Base-by-base conservation (phyloP, 2,329 filamentous ascomycete species). In the Exophiala phaeomuriformis region DNA sequence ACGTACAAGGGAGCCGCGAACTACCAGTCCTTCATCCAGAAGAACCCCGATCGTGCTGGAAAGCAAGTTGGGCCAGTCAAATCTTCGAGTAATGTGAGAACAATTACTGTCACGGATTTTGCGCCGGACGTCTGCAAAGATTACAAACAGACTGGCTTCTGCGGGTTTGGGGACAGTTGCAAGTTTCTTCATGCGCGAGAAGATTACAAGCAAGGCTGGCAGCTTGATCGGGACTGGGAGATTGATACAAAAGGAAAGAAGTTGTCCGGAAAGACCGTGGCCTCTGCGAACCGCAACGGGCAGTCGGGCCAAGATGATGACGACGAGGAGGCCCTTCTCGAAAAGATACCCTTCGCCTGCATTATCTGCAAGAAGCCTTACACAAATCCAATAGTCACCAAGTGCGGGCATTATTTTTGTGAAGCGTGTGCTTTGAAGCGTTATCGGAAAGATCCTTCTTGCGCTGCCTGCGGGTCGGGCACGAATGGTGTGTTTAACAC, bases 391-490 rank as follows among this genome's bases (percentile, higher is more conserved):
- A 80, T 97, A 8, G 75, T 91, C 28, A 97, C 93, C 8, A 86
- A 89, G 61, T 98, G 93, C 62, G 87, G 89, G 0, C 93, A 98
- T 69, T 97, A 97, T 69, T 97, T 97, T 66, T 98, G 93, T 67
- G 87, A 96, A 69, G 77, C 79, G 1, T 98, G 93, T 69, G 93
- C 93, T 29, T 74, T 97, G 63, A 83, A 87, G 67, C 75, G 90
- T 60, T 97, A 96, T 67, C 79, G 86, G 58, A 93, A 88, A 66
- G 88, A 90, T 63, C 90, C 90, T 3, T 82, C 81, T 2, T 97
- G 93, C 69, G 88, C 88, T 1, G 86, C 86, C 3, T 97, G 93
- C 68, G 87, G 88, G 1, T 77, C 84, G 0, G 87, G 89, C 3
- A 97, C 90, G 0, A 84, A 85, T 31, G 93, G 93, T 0, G 88